These are phyloP conservation scores for Euphorbia lathyris DNA, from an alignment of 345 rosid species.

Conservation along the genomic window DNA sequence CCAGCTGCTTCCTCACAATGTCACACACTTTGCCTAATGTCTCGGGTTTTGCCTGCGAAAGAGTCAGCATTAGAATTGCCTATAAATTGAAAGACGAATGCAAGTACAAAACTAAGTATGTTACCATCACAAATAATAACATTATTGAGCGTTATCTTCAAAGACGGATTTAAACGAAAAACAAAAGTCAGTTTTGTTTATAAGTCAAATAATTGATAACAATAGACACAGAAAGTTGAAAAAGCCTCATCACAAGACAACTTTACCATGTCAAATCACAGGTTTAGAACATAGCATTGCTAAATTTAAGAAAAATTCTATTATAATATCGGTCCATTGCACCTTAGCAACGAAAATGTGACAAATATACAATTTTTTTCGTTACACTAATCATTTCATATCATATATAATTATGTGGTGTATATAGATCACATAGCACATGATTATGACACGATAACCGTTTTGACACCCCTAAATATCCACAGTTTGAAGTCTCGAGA, in stretches of 20 bases:
- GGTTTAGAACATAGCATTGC: neutral
- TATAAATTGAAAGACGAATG: neutral
- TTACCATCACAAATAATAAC: neutral
- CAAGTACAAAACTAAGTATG: neutral
- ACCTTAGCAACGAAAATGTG: no score
- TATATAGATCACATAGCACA: no score
- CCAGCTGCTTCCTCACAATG: constrained; percentile 51
- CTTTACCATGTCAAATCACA: neutral
- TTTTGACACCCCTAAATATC: no score
- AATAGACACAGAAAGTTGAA: neutral
- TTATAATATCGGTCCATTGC: no score
- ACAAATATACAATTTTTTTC: no score
- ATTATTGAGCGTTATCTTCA: neutral
- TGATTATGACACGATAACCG: no score
- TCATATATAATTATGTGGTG: no score
- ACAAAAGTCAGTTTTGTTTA: neutral
- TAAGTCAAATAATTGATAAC: neutral
- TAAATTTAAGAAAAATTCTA: no score
- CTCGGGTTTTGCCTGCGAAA: constrained; percentile 41
- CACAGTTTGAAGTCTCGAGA: no score
- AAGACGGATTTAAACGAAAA: neutral
- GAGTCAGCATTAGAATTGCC: neutral
- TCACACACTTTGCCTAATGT: constrained; percentile 39
- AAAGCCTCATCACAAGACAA: neutral
- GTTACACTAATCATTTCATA: no score